Base-by-base conservation (phyloP, 306 rosid species). In the Luffa acutangula region DNA sequence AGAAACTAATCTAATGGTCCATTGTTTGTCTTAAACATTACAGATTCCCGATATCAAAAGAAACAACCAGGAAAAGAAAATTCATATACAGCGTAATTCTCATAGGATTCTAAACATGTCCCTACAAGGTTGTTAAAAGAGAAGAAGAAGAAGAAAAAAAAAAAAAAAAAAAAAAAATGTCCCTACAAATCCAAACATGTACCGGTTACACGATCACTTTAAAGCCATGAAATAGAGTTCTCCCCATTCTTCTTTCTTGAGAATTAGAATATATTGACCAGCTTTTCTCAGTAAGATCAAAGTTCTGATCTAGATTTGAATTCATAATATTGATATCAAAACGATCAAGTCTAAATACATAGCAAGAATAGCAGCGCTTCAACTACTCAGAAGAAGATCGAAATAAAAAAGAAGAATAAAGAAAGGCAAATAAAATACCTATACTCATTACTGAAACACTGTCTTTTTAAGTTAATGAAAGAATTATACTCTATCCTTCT, bases 401-500 rank as follows among this genome's bases (percentile, higher is more conserved):
- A 51, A 74, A 9, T 49, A 72, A 46, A 9, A 73, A 74, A 73
- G 25, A 74, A 51, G 21, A 17, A 25, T 52, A 53, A 48, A 74
- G 62, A 48, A 43, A 15, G 60, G 59, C 45, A 52, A 7, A 74
- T 52, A 74, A 74, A 51, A 63, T 74, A 46, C 48, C 78, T 74
- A 74, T 51, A 51, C 45, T 52, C 62, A 33, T 74, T 49, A 51
- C 78, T 74, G 59, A 49, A 74, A 52, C 63, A 74, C 58, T 71
- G 43, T 51, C 58, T 20, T 60, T 77, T 64, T 65, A 63, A 78
- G 74, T 45, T 65, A 62, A 79, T 75, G 83, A 90, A 92, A 89
- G 90, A 92, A 91, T 93, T 89, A 45, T 83, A 78, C 76, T 83
- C 89, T 84, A 84, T 74, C 73, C 77, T 81, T 88, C 91, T 85